Conservation (phyloP, 2,329 filamentous ascomycete genomes). For the Peltaster fructicola region DNA sequence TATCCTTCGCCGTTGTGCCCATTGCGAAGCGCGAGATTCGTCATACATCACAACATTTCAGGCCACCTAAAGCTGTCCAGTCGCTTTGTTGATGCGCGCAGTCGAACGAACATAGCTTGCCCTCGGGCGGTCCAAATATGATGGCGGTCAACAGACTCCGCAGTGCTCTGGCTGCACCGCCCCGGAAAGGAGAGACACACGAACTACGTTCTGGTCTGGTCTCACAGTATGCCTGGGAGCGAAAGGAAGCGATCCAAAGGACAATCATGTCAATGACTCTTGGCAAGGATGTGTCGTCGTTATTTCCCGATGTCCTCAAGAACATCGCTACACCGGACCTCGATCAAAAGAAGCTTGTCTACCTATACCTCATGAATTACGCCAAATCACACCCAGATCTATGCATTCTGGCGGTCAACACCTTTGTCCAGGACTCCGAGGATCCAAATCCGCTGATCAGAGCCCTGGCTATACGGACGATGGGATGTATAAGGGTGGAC, state of each 20-base stretch:
- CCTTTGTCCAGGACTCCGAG: constrained; percentile 97
- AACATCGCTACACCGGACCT: constrained; percentile 91
- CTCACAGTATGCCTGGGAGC: constrained; percentile 98
- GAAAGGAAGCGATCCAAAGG: constrained; percentile 96
- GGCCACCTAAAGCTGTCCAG: too few species aligned
- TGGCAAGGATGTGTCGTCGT: constrained; percentile 90
- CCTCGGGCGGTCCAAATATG: constrained; percentile 5
- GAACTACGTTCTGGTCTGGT: constrained; percentile 86
- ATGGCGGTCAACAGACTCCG: constrained; percentile 96
- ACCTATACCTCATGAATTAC: constrained; percentile 98
- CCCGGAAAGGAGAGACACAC: constrained; percentile 94
- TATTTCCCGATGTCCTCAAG: constrained; percentile 96
- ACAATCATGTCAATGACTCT: constrained; percentile 99
- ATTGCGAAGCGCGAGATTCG: too few species aligned
- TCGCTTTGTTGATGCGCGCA: too few species aligned
- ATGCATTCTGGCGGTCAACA: constrained; percentile 96
- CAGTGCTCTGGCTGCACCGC: constrained; percentile 80
- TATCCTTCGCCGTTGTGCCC: too few species aligned
- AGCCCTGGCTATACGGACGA: constrained; percentile 88
- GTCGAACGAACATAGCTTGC: too few species aligned
- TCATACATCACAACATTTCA: too few species aligned
- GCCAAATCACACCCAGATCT: constrained; percentile 97
- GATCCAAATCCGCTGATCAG: constrained; percentile 92
- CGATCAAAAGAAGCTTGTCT: constrained; percentile 98
- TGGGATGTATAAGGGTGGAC: constrained; percentile 95